Evolutionary conservation across 768 basidiomycete species (phyloP).

Genomic region (Lactarius quietus): DNA sequence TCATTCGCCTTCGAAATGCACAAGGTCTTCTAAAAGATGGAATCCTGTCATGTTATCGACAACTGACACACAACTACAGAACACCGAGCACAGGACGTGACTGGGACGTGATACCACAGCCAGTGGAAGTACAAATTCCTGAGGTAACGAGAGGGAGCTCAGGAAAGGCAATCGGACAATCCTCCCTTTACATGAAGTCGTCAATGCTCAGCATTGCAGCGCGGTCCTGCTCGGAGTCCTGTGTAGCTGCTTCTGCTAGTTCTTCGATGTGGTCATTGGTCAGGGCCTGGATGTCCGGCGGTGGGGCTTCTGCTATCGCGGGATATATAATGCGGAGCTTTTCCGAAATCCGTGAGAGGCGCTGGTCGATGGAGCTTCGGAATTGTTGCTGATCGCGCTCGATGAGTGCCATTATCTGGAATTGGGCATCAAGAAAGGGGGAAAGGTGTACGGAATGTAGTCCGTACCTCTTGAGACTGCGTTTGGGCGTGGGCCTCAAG

Average conservation of each 20-base stretch:
- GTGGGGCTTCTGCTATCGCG: background rate
- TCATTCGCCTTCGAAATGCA: background rate
- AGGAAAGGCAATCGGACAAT: background rate
- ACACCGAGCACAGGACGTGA: no score
- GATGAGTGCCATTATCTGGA: constrained; percentile 1
- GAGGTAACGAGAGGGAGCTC: background rate
- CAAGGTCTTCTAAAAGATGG: no score
- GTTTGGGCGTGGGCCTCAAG: background rate
- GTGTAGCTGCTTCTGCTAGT: background rate
- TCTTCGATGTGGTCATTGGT: background rate
- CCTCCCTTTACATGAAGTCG: background rate
- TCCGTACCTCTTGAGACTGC: background rate
- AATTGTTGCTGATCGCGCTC: background rate
- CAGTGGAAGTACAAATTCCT: background rate
- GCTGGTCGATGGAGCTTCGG: background rate
- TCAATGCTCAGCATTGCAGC: background rate
- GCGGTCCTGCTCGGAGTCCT: background rate
- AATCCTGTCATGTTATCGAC: background rate
- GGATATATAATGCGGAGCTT: constrained; percentile 2
- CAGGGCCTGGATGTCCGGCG: background rate
- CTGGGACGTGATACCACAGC: background rate
- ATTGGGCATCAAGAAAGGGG: background rate
- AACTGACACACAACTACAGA: no score
- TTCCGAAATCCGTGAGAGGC: background rate
- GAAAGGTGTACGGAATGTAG: background rate